Base-by-base conservation (phyloP, 1,284 basidiomycete species). In the Pseudozyma pruni region DNA sequence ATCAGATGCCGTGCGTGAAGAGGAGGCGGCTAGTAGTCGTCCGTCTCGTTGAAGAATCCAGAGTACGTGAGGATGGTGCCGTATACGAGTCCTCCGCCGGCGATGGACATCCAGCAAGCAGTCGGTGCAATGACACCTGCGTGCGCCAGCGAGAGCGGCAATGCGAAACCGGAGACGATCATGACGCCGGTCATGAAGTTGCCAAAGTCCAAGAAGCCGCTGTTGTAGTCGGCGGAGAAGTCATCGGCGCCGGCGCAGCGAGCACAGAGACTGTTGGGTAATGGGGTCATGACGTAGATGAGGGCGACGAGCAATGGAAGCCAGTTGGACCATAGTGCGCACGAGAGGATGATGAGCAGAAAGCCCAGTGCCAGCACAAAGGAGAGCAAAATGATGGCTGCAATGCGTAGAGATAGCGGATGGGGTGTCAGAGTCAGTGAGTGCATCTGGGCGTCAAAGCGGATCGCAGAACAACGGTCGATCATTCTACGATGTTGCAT, bases 291-390 rank as follows among this genome's bases (percentile, higher is more conserved):
- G 34, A 97, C 91, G 82, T 98, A 99, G 29, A 90, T 94, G 72
- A 97, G 85, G 3, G 96, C 95, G 74, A 98, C 95, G 72, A 98
- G 88, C 46, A 98, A 86, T 41, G 96, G 96, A 14, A 98, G 86
- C 96, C 96, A 99, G 84, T 99, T 98, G 32, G 88, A 85, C 90
- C 91, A 98, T 34, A 98, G 86, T 22, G 96, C 95, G 83, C 96
- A 98, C 1, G 93, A 94, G 27, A 99, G 90, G 83, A 99, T 99
- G 82, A 98, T 92, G 79, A 98, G 89, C 56, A 98, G 86, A 85
- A 98, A 99, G 23, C 96, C 96, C 27, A 96, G 87, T 13, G 96
- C 96, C 38, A 99, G 89, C 57, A 97, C 92, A 84, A 98, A 96
- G 4, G 95, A 94, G 32, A 81, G 74, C 27, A 79, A 63, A 40